A percentile compares a stretch with the other conserved stretches of the same genome.
phyloP scores from a whole-genome alignment of 2,329 filamentous ascomycete genomes.

The Epichloe elymi region DNA sequence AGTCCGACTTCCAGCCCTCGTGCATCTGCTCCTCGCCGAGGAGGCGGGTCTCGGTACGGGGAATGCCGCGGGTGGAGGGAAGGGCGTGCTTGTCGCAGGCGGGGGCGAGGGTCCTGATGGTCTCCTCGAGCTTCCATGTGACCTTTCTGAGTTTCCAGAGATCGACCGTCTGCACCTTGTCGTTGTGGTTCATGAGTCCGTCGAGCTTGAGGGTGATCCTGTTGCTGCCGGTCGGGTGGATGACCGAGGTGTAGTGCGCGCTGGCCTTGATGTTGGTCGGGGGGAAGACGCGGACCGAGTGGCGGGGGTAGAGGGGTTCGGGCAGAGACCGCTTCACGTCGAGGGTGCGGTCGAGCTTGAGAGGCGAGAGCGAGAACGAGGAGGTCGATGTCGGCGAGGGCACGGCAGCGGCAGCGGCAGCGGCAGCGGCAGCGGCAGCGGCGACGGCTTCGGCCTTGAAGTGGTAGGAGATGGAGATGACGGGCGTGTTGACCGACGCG shows the following conservation, averaged over 20 bases:
- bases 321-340: conserved; percentile 66
- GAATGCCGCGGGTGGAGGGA: conserved; percentile 46
- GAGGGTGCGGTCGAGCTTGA: conserved; percentile 55
- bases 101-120: conserved; percentile 62
- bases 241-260: conserved; percentile 67
- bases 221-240: conserved; percentile 77
- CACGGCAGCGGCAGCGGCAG: conserved; percentile 24
- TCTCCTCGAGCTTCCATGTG: conserved; percentile 88
- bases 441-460: conserved; percentile 55
- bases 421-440: conserved; percentile 26
- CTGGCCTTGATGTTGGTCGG: conserved; percentile 86
- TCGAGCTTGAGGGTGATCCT: conserved; percentile 69
- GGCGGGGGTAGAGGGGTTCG: conserved; percentile 64
- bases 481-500: conserved; percentile 60
- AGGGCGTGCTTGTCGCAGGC: conserved; percentile 66
- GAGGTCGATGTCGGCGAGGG: conserved; percentile 24
- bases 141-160: conserved; percentile 84
- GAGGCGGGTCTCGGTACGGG: conserved; percentile 62
- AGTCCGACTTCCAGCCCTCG: conserved; percentile 76
- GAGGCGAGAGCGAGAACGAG: conserved; percentile 17
- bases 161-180: conserved; percentile 56
- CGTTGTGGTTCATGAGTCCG: conserved; percentile 63
- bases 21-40: conserved; percentile 75
- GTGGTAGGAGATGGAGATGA: conserved; percentile 66
- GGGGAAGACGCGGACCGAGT: conserved; percentile 82